These are phyloP conservation scores for Vitis labrusca DNA, from an alignment of 164 flowering plant species.

Conservation along the genomic window DNA sequence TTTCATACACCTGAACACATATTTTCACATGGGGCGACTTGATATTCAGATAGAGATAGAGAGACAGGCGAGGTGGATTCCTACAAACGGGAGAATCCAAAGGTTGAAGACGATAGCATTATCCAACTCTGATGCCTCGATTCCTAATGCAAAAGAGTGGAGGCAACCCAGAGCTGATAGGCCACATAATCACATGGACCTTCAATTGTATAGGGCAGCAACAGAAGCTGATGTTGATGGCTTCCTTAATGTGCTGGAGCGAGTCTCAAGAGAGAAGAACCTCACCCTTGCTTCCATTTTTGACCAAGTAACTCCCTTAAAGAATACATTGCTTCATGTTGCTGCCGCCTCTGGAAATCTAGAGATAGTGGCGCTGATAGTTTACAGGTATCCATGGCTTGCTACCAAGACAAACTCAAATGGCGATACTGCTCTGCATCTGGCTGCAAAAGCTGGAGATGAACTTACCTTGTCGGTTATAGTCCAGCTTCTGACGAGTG, in stretches of 20 bases:
- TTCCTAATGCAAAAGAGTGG: not conserved
- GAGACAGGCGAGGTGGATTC: too few relatives aligned
- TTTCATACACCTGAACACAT: too few relatives aligned
- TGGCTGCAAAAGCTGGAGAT: conserved; percentile 5
- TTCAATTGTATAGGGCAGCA: conserved; percentile 7
- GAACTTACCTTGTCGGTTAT: not conserved
- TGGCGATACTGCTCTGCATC: conserved; percentile 15
- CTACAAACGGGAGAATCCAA: too few relatives aligned
- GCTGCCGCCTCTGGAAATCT: conserved; percentile 7
- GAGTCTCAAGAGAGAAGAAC: not conserved
- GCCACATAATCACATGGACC: not conserved
- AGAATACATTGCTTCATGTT: conserved; percentile 14
- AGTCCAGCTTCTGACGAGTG: too few relatives aligned
- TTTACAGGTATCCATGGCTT: not conserved
- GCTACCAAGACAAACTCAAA: not conserved
- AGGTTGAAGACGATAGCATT: not conserved
- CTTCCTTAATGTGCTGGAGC: not conserved
- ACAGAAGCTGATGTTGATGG: not conserved
- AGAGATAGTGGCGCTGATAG: not conserved
- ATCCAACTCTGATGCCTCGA: not conserved
- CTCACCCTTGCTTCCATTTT: not conserved
- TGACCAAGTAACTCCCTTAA: not conserved
- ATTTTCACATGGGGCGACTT: too few relatives aligned
- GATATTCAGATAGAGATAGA: too few relatives aligned
- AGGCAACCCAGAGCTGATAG: not conserved